These are phyloP conservation scores for Microcos paniculata DNA, from an alignment of 345 rosid genomes.

Conservation along the genomic window DNA sequence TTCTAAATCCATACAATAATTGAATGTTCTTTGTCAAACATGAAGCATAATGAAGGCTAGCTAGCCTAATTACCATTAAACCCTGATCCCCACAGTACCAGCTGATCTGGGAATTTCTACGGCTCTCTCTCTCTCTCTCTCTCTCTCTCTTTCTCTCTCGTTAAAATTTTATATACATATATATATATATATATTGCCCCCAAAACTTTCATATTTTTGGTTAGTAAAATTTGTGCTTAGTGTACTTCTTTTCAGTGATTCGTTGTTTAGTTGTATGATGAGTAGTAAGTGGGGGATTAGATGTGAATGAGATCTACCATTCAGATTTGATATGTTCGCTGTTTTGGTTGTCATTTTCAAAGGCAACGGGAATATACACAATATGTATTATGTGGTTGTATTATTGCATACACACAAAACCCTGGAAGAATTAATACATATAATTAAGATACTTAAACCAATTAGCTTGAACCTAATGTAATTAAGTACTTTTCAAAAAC, in stretches of 20 bases:
- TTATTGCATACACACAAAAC: background rate
- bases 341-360: constrained; percentile 23
- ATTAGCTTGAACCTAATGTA: background rate
- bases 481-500: constrained; percentile 22
- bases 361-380: background rate
- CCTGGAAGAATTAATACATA: constrained; percentile 2
- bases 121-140: too few relatives aligned
- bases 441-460: too few relatives aligned
- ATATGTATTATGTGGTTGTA: too few relatives aligned
- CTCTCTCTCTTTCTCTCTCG: too few relatives aligned
- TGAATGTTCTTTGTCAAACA: constrained; percentile 26
- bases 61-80: constrained; percentile 8
- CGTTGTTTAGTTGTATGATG: background rate
- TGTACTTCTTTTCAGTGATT: background rate
- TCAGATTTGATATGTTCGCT: constrained; percentile 19
- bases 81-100: background rate
- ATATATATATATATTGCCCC: too few relatives aligned
- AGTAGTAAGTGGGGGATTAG: background rate
- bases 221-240: background rate
- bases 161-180: too few relatives aligned
- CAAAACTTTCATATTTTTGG: background rate
- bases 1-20: constrained; percentile 28
- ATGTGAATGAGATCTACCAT: constrained; percentile 27
- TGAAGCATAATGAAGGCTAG: constrained; percentile 2
- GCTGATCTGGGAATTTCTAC: too few relatives aligned